Base-by-base conservation (phyloP, 2,329 filamentous ascomycete species). In the Helotiales sp. region DNA sequence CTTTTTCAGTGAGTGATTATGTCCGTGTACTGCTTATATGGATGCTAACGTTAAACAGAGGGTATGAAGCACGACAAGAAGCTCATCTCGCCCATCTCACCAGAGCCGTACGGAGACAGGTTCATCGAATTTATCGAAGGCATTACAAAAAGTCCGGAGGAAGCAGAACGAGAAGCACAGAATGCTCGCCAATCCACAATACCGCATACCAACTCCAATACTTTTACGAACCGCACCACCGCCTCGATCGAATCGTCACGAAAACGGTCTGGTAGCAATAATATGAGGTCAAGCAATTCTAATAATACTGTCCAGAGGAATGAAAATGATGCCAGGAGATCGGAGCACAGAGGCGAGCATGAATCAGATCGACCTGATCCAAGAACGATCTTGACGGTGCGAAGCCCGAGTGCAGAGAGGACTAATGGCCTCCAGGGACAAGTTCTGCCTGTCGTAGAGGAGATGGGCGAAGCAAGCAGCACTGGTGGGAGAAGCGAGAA, bases 121-220 rank as follows among this genome's bases (percentile, higher is more conserved):
- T 99, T 99, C 73, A 83, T 96, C 71, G 89, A 90, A 64, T 99
- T 99, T 72, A 93, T 99, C 70, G 87, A 88, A 50, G 88, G 89
- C 34, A 88, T 96, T 63, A 97, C 95, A 19, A 96, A 93, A 85
- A 95, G 92, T 1, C 82, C 84, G 13, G 93, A 98, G 75, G 90
- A 95, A 71, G 91, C 88, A 13, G 83, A 86, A 42, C 81, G 88
- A n/a, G 87, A 93, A 70, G 59, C 58, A 24, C 52, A 65, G 48
- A 34, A 60, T 17, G 57, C 55, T 24, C 54, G 56, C 29, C 44
- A 31, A n/a, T n/a, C 56, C 12, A 40, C 61, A 17, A 44, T 63
- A 19, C 66, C 65, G 12, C 66, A 68, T 19, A 66, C 63, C 10
- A 63, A 68, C 36, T 67, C 67, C 8, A 65, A 60, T 27, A 53